Base-by-base conservation (phyloP, 2,329 filamentous ascomycete genomes). In the Colletotrichum coccodes region DNA sequence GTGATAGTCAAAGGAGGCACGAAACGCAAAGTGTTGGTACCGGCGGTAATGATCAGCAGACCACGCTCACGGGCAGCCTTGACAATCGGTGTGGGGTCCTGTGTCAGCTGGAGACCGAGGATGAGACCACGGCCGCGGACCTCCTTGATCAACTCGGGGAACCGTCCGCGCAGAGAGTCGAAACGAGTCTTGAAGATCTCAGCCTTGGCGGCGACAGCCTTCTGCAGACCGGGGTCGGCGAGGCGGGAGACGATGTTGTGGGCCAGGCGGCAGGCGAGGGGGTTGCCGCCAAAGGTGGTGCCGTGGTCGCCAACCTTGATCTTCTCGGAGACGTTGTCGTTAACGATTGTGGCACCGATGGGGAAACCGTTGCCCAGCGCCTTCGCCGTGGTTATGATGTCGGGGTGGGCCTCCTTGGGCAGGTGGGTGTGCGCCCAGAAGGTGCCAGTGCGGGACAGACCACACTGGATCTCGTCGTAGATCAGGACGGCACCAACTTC, bases 381-480 rank as follows among this genome's bases (percentile, higher is more conserved):
- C 84, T 99, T 99, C 65, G 96, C 96, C 0, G 93, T 95, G 16
- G 95, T 98, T 71, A 99, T 82, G 72, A 99, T 91, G 76, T 99
- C 96, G 7, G 96, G 96, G 78, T 99, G 96, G 2, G 94, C 94
- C 72, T 93, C 91, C 73, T 86, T 83, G 40, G 93, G 92, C 28
- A 96, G 86, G 66, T 86, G 85, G 12, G 86, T 86, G 77, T 99
- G 95, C 0, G 96, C 96, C 96, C 96, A 99, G 75, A 99, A 87
- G 14, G 86, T 87, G 40, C 96, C 96, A 1, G 96, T 98, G 60
- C 96, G 91, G 30, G 91, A 90, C 38, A 99, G 85, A 60, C 96
- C 96, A 79, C 94, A 98, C 82, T 99, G 96, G 71, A 99, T 99
- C 85, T 99, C 96, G 76, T 99, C 96, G 79, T 96, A 95, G 77